phyloP scores from a whole-genome alignment of 2,329 filamentous ascomycete species.

The Aspergillus spinulosporus region DNA sequence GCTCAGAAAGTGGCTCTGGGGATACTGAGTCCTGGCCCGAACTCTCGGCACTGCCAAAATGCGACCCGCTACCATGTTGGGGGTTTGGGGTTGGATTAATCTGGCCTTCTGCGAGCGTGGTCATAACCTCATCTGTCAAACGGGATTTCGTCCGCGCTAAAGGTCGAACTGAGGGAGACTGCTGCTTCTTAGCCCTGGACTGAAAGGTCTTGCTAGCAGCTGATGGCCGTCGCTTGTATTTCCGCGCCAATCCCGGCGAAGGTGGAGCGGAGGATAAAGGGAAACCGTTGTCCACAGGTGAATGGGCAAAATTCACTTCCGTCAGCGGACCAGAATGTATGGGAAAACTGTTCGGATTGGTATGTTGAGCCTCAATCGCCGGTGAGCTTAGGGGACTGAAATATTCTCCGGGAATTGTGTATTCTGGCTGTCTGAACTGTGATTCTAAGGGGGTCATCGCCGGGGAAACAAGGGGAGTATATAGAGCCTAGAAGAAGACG shows the following conservation, averaged over 20 bases:
- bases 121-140: constrained; percentile 36
- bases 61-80: constrained; percentile 33
- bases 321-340: constrained; percentile 39
- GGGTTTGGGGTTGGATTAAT: constrained; percentile 25
- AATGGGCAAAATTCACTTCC: constrained; percentile 44
- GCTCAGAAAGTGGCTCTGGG: constrained; percentile 51
- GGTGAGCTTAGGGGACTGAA: constrained; percentile 54
- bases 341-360: constrained; percentile 35
- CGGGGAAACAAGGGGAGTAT: constrained; percentile 52
- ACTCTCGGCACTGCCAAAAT: constrained; percentile 45
- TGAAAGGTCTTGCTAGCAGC: constrained; percentile 35
- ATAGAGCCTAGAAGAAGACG: constrained; percentile 41
- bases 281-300: constrained; percentile 42
- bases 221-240: constrained; percentile 41
- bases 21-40: constrained; percentile 52
- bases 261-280: constrained; percentile 34
- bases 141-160: constrained; percentile 40
- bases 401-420: constrained; percentile 50
- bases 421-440: constrained; percentile 50
- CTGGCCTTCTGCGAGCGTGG: constrained; percentile 40
- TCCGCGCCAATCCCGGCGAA: constrained; percentile 39
- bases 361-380: constrained; percentile 50
- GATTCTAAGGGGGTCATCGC: constrained; percentile 53
- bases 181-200: constrained; percentile 41
- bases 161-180: constrained; percentile 47